Conservation (phyloP, 2,329 filamentous ascomycete species). For the Xylariales sp. region DNA sequence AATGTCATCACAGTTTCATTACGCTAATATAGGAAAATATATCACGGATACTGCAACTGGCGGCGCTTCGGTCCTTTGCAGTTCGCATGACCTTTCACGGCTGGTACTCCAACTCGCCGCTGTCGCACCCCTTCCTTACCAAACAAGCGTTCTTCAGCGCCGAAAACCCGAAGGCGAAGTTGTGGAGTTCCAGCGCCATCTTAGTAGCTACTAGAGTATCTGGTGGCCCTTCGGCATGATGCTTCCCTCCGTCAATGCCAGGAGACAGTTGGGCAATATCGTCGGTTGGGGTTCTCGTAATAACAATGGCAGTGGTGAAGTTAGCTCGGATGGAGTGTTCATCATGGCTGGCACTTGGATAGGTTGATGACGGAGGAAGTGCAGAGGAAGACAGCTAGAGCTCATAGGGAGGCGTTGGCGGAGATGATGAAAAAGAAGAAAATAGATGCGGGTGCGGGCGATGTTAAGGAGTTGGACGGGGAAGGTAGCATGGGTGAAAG, state of each 20-base stretch:
- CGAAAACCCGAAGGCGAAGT: slow-evolving; percentile 32
- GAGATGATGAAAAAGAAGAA: slow-evolving; percentile 25
- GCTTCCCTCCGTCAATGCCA: slow-evolving; percentile 35
- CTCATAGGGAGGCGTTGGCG: slow-evolving; percentile 30
- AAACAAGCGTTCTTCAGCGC: slow-evolving; percentile 47
- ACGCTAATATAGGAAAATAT: slow-evolving; percentile 11
- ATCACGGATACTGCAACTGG: slow-evolving; percentile 42
- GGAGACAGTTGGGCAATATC: slow-evolving; percentile 35
- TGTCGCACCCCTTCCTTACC: slow-evolving; percentile 45
- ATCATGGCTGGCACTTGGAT: slow-evolving; percentile 36
- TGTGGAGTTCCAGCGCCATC: slow-evolving; percentile 37
- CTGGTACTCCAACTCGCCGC: slow-evolving; percentile 46
- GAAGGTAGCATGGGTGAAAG: slow-evolving; percentile 21
- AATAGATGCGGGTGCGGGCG: slow-evolving; percentile 19
- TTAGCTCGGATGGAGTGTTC: slow-evolving; percentile 27
- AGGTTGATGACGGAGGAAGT: slow-evolving; percentile 34
- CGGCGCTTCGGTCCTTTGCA: slow-evolving; percentile 41
- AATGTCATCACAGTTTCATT: neutral
- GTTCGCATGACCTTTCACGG: slow-evolving; percentile 41
- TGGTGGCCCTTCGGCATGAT: slow-evolving; percentile 48
- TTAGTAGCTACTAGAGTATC: slow-evolving; percentile 47
- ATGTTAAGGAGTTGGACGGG: slow-evolving; percentile 13
- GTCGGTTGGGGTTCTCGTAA: slow-evolving; percentile 22
- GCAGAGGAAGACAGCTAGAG: slow-evolving; percentile 32
- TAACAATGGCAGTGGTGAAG: too few species aligned